phyloP scores from a whole-genome alignment of 106 monocot species.

The Alisma plantagoaquatica region DNA sequence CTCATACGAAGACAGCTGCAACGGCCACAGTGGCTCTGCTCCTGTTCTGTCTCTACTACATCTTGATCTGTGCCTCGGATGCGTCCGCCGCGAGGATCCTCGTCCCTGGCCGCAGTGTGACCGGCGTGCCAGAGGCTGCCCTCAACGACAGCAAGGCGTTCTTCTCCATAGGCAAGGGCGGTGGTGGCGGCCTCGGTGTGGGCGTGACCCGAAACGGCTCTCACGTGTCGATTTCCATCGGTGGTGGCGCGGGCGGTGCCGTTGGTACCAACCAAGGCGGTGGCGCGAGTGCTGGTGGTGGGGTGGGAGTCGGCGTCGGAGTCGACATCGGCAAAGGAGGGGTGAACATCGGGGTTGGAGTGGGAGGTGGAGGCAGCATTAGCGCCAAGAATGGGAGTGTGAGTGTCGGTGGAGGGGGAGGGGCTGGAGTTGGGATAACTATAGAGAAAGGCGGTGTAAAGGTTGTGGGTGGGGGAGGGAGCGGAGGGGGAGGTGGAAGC shows the following conservation, averaged over 20 bases:
- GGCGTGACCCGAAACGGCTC: conserved; percentile 26
- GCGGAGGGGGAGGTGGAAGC: conserved; percentile 6
- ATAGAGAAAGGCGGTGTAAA: conserved; percentile 16
- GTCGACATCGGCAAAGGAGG: conserved; percentile 28
- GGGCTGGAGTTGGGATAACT: conserved; percentile 27
- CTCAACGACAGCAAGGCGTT: conserved; percentile 11
- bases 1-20: too few species aligned
- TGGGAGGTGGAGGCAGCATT: conserved; percentile 31
- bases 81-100: too few species aligned
- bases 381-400: conserved; percentile 27
- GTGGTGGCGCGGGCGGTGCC: conserved; percentile 39
- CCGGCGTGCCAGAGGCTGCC: neutral
- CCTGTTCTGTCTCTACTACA: too few species aligned
- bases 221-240: conserved; percentile 17
- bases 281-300: conserved; percentile 31
- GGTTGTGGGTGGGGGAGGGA: conserved; percentile 5
- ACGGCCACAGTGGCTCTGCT: too few species aligned
- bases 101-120: conserved; percentile 3
- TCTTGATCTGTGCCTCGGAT: conserved; percentile 2
- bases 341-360: conserved; percentile 29
- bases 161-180: conserved; percentile 12
- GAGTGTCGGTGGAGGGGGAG: conserved; percentile 24
- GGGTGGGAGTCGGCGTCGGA: conserved; percentile 35
- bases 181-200: conserved; percentile 9
- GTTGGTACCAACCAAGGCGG: conserved; percentile 22